A percentile compares a stretch with the other conserved stretches of the same genome.
These are phyloP conservation scores for Melanogaster broomeanus DNA, from an alignment of 768 basidiomycete species.

Conservation along the genomic window DNA sequence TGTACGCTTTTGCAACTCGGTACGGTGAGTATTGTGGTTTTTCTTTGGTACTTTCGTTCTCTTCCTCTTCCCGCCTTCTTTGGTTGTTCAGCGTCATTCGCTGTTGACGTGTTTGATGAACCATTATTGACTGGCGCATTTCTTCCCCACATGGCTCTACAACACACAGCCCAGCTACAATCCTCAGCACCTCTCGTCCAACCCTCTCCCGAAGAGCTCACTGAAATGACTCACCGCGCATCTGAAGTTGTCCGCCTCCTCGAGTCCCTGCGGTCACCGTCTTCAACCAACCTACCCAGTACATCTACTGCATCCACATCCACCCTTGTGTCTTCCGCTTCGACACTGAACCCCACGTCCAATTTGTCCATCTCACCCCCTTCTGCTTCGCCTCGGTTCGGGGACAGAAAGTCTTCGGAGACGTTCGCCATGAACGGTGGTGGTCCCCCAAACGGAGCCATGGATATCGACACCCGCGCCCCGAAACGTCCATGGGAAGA, in stretches of 20 bases:
- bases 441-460: slow-evolving; percentile 23
- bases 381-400: slow-evolving; percentile 19
- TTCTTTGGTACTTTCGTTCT: neutral
- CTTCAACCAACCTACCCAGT: slow-evolving; percentile 21
- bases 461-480: slow-evolving; percentile 43
- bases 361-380: slow-evolving; percentile 15
- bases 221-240: slow-evolving; percentile 71
- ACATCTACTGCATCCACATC: slow-evolving; percentile 9
- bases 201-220: slow-evolving; percentile 56
- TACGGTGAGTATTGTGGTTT: slow-evolving; percentile 50
- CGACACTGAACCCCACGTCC: slow-evolving; percentile 6
- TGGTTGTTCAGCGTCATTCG: neutral
- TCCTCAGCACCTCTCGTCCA: slow-evolving; percentile 47
- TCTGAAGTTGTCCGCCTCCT: slow-evolving; percentile 66
- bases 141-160: neutral
- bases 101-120: too few relatives aligned
- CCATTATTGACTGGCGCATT: neutral
- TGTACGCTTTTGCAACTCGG: slow-evolving; percentile 66
- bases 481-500: slow-evolving; percentile 86
- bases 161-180: slow-evolving; percentile 37
- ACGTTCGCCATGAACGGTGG: slow-evolving; percentile 22
- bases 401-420: slow-evolving; percentile 19
- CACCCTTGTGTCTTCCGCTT: slow-evolving; percentile 6
- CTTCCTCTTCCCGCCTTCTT: neutral
- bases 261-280: slow-evolving; percentile 38